phyloP scores from a whole-genome alignment of 2,329 filamentous ascomycete genomes.

The Balansia obtecta region DNA sequence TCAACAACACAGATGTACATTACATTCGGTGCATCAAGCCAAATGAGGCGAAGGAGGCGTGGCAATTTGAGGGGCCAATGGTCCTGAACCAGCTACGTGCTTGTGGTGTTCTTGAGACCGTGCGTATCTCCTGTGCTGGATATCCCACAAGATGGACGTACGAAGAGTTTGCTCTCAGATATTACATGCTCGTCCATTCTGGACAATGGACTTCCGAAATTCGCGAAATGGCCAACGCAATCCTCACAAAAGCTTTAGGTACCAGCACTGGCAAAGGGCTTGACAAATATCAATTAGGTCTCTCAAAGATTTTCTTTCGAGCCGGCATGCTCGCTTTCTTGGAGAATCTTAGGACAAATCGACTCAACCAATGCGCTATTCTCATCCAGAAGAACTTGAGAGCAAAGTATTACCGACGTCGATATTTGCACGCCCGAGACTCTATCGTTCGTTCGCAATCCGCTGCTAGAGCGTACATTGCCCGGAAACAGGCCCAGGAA shows the following conservation, averaged over 20 bases:
- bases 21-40: constrained; percentile 99
- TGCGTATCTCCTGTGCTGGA: constrained; percentile 91
- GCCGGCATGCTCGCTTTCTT: constrained; percentile 97
- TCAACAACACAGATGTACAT: constrained; percentile 95
- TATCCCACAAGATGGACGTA: constrained; percentile 98
- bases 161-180: constrained; percentile 91
- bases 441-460: constrained; percentile 74
- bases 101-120: constrained; percentile 97
- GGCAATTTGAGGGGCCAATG: constrained; percentile 99
- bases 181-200: constrained; percentile 95
- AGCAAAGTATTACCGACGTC: constrained; percentile 87
- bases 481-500: constrained; percentile 67
- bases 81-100: constrained; percentile 92
- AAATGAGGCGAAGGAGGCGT: constrained; percentile 90
- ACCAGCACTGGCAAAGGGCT: constrained; percentile 58
- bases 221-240: constrained; percentile 83
- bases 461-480: constrained; percentile 61
- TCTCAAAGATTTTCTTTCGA: constrained; percentile 99
- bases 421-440: constrained; percentile 76
- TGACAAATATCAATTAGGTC: constrained; percentile 94
- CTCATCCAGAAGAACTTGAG: constrained; percentile 98
- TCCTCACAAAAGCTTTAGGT: constrained; percentile 77
- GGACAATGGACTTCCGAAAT: constrained; percentile 88
- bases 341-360: constrained; percentile 81
- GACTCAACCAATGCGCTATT: constrained; percentile 85